These are phyloP conservation scores for Cydonia oblonga DNA, from an alignment of 331 rosid genomes.

Conservation along the genomic window DNA sequence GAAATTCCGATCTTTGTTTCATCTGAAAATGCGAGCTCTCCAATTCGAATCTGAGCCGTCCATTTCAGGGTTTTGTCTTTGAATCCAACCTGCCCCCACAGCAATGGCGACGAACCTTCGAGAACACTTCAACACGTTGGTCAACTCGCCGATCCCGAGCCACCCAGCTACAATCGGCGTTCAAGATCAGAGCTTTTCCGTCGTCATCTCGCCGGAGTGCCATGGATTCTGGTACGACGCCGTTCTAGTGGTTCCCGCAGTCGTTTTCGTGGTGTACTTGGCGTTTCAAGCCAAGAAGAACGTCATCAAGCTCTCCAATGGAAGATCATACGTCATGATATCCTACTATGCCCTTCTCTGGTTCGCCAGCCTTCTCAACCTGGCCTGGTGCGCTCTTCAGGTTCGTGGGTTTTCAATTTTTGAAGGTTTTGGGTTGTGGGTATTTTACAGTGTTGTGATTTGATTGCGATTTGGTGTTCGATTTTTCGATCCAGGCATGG, in stretches of 20 bases:
- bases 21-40: neutral
- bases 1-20: neutral
- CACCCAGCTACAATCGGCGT: slow-evolving; percentile 9
- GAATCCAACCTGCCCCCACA: neutral
- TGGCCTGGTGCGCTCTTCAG: slow-evolving; percentile 61
- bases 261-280: slow-evolving; percentile 41
- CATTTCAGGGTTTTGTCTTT: neutral
- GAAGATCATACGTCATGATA: slow-evolving; percentile 37
- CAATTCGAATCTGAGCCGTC: neutral
- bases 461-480: neutral
- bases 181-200: slow-evolving; percentile 4
- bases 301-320: slow-evolving; percentile 29
- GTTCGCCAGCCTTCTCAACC: slow-evolving; percentile 46
- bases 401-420: slow-evolving; percentile 8
- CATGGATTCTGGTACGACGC: slow-evolving; percentile 32
- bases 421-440: neutral
- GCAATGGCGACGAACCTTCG: slow-evolving; percentile 19
- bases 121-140: slow-evolving; percentile 4
- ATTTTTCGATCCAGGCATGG: slow-evolving; percentile 35
- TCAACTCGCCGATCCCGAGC: slow-evolving; percentile 18
- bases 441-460: neutral
- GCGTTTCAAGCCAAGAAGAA: slow-evolving; percentile 43
- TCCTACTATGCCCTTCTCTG: slow-evolving; percentile 60
- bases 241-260: slow-evolving; percentile 37
- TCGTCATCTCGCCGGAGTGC: slow-evolving; percentile 18